phyloP scores from a whole-genome alignment of 768 basidiomycete genomes.

The Boletus speciosus region DNA sequence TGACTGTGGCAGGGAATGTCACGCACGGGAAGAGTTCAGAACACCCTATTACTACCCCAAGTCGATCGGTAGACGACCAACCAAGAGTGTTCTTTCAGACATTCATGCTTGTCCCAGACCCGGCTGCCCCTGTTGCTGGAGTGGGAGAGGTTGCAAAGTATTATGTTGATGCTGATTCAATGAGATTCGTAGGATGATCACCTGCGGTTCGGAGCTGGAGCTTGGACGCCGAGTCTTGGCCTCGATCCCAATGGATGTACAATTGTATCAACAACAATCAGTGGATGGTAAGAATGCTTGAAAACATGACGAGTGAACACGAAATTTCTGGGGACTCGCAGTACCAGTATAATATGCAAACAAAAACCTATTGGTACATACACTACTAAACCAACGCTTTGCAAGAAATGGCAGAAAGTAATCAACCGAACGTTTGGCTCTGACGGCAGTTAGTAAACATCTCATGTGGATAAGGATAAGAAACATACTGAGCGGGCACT shows the following conservation, averaged over 20 bases:
- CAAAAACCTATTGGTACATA: conserved; percentile 12
- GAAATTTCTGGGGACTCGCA: neutral
- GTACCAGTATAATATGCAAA: neutral
- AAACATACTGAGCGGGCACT: conserved; percentile 73
- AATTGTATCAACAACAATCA: neutral
- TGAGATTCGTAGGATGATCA: conserved; percentile 75
- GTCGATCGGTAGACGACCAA: conserved; percentile 64
- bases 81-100: conserved; percentile 86
- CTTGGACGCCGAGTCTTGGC: neutral
- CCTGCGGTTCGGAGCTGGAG: neutral
- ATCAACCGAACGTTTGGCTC: conserved; percentile 89
- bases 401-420: neutral
- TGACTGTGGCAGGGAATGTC: conserved; percentile 80
- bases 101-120: conserved; percentile 79
- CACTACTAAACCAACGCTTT: neutral
- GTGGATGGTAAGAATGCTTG: neutral
- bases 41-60: conserved; percentile 50
- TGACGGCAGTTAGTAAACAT: conserved; percentile 28
- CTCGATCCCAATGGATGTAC: neutral
- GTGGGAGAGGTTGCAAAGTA: conserved; percentile 78
- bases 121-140: conserved; percentile 58
- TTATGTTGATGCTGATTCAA: conserved; percentile 72
- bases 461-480: conserved; percentile 15
- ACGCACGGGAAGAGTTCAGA: conserved; percentile 61
- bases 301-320: neutral